phyloP scores from a whole-genome alignment of 768 basidiomycete species.

The Xerocomellus dryophilus region DNA sequence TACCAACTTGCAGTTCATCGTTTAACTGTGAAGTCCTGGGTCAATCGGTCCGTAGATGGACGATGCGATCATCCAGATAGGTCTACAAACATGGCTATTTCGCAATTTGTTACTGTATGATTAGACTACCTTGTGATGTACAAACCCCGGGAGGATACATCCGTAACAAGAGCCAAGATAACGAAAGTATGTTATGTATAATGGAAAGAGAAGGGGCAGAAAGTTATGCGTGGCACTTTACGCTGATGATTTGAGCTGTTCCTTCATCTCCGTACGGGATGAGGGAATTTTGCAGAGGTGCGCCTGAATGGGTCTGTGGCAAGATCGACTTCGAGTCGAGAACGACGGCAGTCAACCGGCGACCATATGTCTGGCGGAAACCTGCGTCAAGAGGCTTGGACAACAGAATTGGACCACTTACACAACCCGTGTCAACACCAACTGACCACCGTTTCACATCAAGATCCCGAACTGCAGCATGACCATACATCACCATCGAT shows the following conservation, averaged over 20 bases:
- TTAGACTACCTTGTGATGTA: neutral
- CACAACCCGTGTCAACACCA: slow-evolving; percentile 87
- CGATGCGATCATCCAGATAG: neutral
- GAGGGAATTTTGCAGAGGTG: slow-evolving; percentile 19
- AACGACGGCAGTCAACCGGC: slow-evolving; percentile 65
- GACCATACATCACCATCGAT: slow-evolving; percentile 82
- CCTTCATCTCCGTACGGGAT: slow-evolving; percentile 59
- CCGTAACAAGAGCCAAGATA: neutral
- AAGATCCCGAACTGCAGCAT: slow-evolving; percentile 74
- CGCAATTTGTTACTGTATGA: neutral
- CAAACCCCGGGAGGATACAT: neutral
- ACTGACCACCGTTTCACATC: slow-evolving; percentile 81
- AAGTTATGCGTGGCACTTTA: slow-evolving; percentile 40
- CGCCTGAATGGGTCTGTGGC: slow-evolving; percentile 6
- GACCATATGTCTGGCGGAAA: slow-evolving; percentile 50
- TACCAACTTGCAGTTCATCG: slow-evolving; percentile 29
- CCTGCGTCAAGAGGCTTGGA: neutral
- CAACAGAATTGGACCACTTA: slow-evolving; percentile 36
- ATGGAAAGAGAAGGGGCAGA: neutral
- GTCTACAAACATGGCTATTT: neutral
- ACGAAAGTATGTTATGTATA: neutral
- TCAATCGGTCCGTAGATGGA: neutral
- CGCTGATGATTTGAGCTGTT: slow-evolving; percentile 48
- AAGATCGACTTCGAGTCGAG: slow-evolving; percentile 37
- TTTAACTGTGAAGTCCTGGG: slow-evolving; percentile 11